Conservation (phyloP, 1,284 basidiomycete species). For the Cryptococcus sp. region DNA sequence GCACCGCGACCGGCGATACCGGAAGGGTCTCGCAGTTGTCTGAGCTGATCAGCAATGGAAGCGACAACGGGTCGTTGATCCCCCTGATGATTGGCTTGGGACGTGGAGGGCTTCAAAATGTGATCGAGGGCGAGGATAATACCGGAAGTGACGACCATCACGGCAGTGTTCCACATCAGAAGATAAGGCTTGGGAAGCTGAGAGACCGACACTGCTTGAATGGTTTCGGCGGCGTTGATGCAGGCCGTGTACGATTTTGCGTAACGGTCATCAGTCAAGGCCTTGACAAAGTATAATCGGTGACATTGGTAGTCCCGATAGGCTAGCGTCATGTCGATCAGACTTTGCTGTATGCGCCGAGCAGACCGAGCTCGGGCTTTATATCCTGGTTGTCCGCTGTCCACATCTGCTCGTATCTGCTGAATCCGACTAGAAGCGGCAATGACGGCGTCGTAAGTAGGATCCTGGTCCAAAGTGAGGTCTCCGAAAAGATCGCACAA, state of each 20-base stretch:
- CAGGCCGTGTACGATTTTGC: neutral
- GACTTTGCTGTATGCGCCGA: neutral
- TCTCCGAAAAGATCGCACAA: conserved; percentile 2
- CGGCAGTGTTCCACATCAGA: conserved; percentile 6
- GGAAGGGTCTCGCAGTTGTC: neutral
- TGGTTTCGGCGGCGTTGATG: neutral
- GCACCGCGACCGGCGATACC: neutral
- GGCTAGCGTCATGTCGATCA: conserved; percentile 2
- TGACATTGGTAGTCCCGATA: conserved; percentile 6
- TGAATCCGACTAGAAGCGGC: neutral
- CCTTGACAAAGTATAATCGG: conserved; percentile 4
- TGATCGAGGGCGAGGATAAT: conserved; percentile 2
- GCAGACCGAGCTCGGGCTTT: neutral
- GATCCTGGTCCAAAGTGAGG: conserved; percentile 3
- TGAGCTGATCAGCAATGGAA: neutral
- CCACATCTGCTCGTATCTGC: neutral
- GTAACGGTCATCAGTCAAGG: neutral
- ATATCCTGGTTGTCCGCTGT: neutral
- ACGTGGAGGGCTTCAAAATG: neutral
- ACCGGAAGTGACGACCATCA: conserved; percentile 1
- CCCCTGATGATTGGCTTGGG: neutral
- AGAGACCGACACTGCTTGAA: neutral
- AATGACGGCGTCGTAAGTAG: conserved; percentile 2
- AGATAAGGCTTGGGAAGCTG: neutral
- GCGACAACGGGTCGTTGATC: neutral